Evolutionary conservation across 352 stramenopile genomes (phyloP), one percentile per base, ranked within the genome.

Genomic region (Phytophthora fragariaefolia): DNA sequence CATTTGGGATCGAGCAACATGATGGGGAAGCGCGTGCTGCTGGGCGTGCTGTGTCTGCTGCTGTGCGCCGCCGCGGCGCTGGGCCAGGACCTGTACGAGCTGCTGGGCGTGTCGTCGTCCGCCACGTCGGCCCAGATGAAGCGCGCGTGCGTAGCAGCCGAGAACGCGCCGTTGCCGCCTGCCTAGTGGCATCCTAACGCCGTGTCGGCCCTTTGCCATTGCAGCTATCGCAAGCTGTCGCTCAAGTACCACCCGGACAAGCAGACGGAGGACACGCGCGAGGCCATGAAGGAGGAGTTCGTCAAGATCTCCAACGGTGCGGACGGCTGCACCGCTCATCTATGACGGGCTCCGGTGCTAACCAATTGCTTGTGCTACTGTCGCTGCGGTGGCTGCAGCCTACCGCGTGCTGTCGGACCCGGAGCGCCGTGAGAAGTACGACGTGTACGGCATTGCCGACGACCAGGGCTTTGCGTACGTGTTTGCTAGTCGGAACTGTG

Each of bases 241-340:
- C 83, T 98, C 46, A 93, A 98, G 73, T 98, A 97, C 69, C 95
- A 98, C 76, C 95, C 95, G 24, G 95, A 98, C 73, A 98, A 98
- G 78, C 93, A 97, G 51, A 88, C 91, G 26, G 78, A 83, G 20
- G 80, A 90, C 24, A 82, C 59, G 12, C 76, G 79, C 17, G 80
- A 89, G 40, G 65, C 61, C 12, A 84, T 89, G 77, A 87, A 84
- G 64, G 80, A 87, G 27, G 66, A 83, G 58, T 92, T 92, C 47
- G 73, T 92, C 62, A 89, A 92, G 77, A 90, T 92, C 74, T 79
- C 80, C 51, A 92, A 92, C 61, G 83, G 83, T 91, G 49, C 15
- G 66, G 57, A 8, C 22, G 58, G 48, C 6, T 50, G 9, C 30
- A 18, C 6, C 28, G 7, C 13, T 24, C 15, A 36, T 18, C 28